Evolutionary conservation across 371 early-diverging fungal genomes (phyloP).

Genomic region (Fennellomyces sp.): DNA sequence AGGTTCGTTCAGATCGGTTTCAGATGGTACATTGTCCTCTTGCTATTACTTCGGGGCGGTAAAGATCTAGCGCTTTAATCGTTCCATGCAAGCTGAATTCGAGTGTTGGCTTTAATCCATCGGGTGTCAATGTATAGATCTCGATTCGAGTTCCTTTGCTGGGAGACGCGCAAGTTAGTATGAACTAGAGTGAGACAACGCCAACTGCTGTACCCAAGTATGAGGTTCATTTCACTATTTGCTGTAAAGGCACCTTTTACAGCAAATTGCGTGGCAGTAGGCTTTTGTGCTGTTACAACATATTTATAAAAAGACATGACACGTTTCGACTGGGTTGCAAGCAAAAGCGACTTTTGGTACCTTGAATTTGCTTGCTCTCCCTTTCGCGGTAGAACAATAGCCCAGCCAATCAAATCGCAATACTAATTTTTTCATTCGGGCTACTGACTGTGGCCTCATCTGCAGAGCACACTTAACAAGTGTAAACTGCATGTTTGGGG

Average conservation of each 20-base stretch:
- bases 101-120: conserved; percentile 64
- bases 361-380: too few relatives aligned
- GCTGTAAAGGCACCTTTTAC: conserved; percentile 70
- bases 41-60: conserved; percentile 53
- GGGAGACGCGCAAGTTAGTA: neutral
- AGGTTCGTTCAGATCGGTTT: neutral
- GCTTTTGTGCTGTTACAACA: conserved; percentile 58
- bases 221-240: conserved; percentile 65
- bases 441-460: too few relatives aligned
- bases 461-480: too few relatives aligned
- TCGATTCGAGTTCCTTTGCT: conserved; percentile 80
- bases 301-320: conserved; percentile 51
- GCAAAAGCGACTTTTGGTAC: too few relatives aligned
- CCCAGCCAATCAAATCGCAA: too few relatives aligned
- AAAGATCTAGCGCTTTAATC: conserved; percentile 63
- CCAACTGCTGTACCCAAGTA: conserved; percentile 72
- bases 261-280: conserved; percentile 55
- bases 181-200: neutral
- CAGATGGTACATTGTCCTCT: neutral
- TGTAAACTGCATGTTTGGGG: too few relatives aligned
- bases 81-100: conserved; percentile 77
- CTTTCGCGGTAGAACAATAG: too few relatives aligned
- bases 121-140: conserved; percentile 61
- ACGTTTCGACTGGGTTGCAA: too few relatives aligned
- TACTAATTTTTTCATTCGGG: too few relatives aligned